phyloP scores from a whole-genome alignment of 192 early-diverging fungal species.

The Entophlyctis luteolus region DNA sequence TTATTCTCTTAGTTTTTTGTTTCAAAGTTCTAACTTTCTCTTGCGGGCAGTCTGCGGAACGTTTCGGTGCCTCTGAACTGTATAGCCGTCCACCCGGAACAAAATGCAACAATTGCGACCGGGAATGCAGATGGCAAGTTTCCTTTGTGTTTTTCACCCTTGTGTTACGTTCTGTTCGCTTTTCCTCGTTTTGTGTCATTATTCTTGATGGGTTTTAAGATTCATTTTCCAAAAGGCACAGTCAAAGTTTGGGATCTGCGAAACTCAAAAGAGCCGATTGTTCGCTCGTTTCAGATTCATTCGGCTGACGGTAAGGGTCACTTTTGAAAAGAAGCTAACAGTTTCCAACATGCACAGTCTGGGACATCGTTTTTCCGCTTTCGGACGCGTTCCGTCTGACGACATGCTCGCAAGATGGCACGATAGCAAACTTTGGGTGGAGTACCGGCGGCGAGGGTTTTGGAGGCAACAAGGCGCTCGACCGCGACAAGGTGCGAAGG shows the following conservation, averaged over 20 bases:
- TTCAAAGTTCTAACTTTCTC: neutral
- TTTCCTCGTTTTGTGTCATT: no score
- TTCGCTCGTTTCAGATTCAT: neutral
- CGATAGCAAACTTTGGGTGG: neutral
- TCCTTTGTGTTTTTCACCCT: neutral
- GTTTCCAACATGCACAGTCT: neutral
- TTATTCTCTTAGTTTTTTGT: neutral
- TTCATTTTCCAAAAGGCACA: no score
- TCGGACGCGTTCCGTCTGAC: slow-evolving; percentile 28
- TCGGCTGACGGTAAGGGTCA: neutral
- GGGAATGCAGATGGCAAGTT: neutral
- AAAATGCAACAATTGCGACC: neutral
- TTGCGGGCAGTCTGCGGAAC: neutral
- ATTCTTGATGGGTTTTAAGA: no score
- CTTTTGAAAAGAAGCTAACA: neutral
- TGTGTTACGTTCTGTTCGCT: neutral
- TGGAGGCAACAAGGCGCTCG: slow-evolving; percentile 1
- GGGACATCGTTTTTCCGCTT: slow-evolving; percentile 6
- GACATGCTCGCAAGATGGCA: slow-evolving; percentile 11
- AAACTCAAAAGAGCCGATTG: slow-evolving; percentile 1
- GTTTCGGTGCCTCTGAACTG: neutral
- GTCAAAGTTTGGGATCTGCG: slow-evolving; percentile 17
- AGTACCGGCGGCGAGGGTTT: no score
- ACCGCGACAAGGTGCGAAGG: neutral
- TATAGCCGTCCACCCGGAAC: slow-evolving; percentile 3